Conservation (phyloP, 805 yeast species). For the Yamadazyma philogaea region DNA sequence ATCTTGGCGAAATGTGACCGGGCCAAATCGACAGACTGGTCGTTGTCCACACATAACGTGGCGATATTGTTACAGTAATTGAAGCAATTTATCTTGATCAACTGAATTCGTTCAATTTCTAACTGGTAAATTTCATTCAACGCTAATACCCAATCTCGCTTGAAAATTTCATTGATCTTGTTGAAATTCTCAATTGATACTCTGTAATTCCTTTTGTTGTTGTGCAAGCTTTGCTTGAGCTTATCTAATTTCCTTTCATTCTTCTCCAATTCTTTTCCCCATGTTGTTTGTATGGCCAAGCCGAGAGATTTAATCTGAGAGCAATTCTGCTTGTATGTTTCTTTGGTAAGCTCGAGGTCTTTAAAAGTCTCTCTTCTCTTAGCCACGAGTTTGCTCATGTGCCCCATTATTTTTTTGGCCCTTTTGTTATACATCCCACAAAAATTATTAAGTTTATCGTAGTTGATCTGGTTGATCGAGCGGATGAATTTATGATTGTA, state of each 20-base stretch:
- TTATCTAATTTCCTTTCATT: constrained; percentile 54
- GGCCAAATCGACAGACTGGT: constrained; percentile 69
- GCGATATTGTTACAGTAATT: constrained; percentile 73
- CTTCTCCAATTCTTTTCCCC: constrained; percentile 70
- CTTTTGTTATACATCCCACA: constrained; percentile 49
- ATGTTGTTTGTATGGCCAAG: constrained; percentile 62
- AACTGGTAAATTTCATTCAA: constrained; percentile 61
- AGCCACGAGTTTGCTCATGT: constrained; percentile 51
- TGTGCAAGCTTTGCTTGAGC: constrained; percentile 40
- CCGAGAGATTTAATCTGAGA: constrained; percentile 54
- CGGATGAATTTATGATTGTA: constrained; percentile 55
- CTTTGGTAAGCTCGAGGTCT: constrained; percentile 38
- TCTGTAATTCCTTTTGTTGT: constrained; percentile 55
- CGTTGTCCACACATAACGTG: constrained; percentile 73
- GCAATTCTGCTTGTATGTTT: constrained; percentile 56
- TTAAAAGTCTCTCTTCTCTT: constrained; percentile 39
- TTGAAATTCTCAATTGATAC: constrained; percentile 50
- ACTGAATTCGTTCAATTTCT: constrained; percentile 71
- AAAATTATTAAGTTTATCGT: constrained; percentile 52
- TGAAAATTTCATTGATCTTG: constrained; percentile 60
- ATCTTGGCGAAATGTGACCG: constrained; percentile 67
- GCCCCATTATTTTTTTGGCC: constrained; percentile 54
- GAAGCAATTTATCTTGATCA: constrained; percentile 70
- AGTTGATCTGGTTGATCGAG: constrained; percentile 45
- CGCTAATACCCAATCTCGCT: constrained; percentile 66